Evolutionary conservation across 2,329 filamentous ascomycete species (phyloP).

Genomic region (Metarhizium guizhouense): DNA sequence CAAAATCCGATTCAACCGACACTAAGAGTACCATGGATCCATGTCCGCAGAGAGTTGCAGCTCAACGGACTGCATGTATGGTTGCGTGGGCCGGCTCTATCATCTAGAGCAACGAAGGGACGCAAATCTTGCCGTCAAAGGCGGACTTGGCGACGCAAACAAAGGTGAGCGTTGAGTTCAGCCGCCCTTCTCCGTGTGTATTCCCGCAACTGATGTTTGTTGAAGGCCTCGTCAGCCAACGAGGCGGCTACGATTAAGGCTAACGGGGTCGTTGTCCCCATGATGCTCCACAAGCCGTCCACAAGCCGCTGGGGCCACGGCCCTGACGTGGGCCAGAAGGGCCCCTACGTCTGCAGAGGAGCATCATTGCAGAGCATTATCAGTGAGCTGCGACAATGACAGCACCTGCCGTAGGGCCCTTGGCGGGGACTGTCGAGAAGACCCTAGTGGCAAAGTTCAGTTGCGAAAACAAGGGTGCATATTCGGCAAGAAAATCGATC

Average conservation of each 20-base stretch:
- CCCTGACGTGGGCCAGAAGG: not conserved
- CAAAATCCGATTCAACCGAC: not conserved
- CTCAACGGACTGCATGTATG: too few relatives aligned
- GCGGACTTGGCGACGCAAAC: too few relatives aligned
- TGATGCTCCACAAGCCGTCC: not conserved
- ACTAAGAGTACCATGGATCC: not conserved
- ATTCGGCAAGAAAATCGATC: too few relatives aligned
- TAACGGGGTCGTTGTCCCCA: not conserved
- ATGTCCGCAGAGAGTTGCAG: too few relatives aligned
- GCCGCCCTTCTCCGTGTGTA: too few relatives aligned
- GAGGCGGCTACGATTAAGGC: not conserved
- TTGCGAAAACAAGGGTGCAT: not conserved
- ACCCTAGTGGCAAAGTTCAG: not conserved
- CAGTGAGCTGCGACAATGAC: not conserved
- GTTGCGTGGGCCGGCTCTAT: too few relatives aligned
- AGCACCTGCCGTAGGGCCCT: not conserved
- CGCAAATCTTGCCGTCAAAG: too few relatives aligned
- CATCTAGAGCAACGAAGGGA: too few relatives aligned
- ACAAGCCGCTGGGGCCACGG: not conserved
- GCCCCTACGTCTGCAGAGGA: slow-evolving; percentile 4
- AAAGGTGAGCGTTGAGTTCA: too few relatives aligned
- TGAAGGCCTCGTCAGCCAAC: not conserved
- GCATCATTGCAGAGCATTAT: slow-evolving; percentile 9
- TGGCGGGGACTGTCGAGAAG: not conserved
- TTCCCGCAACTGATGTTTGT: too few relatives aligned